Evolutionary conservation across 1,284 basidiomycete genomes (phyloP).

Genomic region (Fomitopsis betulina): DNA sequence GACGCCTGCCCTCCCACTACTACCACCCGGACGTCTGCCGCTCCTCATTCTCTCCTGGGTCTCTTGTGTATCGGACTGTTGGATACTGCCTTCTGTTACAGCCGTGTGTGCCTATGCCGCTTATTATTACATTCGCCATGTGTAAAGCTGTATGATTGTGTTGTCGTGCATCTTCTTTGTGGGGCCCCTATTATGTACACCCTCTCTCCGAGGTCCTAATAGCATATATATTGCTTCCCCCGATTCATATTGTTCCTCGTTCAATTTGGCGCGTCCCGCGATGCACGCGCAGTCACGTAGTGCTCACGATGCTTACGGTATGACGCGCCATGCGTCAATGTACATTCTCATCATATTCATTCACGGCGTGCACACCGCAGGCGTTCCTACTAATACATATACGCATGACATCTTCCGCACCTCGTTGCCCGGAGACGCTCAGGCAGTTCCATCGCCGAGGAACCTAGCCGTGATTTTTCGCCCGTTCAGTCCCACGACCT

Average conservation of each 20-base stretch:
- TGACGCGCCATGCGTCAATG: slow-evolving; percentile 1
- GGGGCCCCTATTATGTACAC: slow-evolving; percentile 8
- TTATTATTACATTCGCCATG: slow-evolving; percentile 13
- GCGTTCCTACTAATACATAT: slow-evolving; percentile 7
- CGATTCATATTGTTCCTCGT: slow-evolving; percentile 1
- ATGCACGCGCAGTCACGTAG: neutral
- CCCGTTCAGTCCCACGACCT: slow-evolving; percentile 60
- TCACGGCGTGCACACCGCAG: neutral
- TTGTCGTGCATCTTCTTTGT: slow-evolving; percentile 15
- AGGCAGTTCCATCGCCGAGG: slow-evolving; percentile 68
- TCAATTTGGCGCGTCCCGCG: neutral
- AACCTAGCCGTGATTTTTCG: slow-evolving; percentile 63
- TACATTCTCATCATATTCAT: neutral
- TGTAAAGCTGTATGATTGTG: slow-evolving; percentile 22
- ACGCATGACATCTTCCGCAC: neutral
- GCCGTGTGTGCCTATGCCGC: slow-evolving; percentile 3
- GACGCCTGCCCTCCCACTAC: neutral
- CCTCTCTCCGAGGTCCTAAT: slow-evolving; percentile 31
- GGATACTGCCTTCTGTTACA: slow-evolving; percentile 7
- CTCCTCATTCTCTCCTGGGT: neutral
- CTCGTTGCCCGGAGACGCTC: slow-evolving; percentile 6
- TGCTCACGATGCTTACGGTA: neutral
- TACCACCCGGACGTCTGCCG: slow-evolving; percentile 8
- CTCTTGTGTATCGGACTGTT: slow-evolving; percentile 10
- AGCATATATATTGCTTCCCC: slow-evolving; percentile 17